Conservation (phyloP, 352 stramenopile species). For the Thalassiosira hispida region DNA sequence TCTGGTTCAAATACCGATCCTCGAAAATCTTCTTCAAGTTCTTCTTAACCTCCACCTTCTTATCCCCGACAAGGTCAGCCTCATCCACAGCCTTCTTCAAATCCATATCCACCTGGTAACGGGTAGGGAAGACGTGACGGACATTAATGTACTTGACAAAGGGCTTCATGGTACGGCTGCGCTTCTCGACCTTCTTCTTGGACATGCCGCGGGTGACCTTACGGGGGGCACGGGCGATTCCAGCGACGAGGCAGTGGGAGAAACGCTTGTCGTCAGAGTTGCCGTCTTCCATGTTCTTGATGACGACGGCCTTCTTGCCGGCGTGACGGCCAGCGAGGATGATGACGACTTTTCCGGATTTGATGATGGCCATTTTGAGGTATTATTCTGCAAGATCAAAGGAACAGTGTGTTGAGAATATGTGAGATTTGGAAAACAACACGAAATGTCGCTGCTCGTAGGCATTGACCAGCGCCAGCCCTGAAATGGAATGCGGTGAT, state of each 20-base stretch:
- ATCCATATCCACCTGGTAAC: conserved; percentile 99
- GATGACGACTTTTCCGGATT: conserved; percentile 97
- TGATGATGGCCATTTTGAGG: conserved; percentile 52
- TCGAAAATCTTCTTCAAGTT: conserved; percentile 99
- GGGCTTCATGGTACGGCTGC: conserved; percentile 95
- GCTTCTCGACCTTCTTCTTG: conserved; percentile 95
- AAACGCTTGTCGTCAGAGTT: conserved; percentile 94
- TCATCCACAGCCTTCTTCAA: conserved; percentile 97
- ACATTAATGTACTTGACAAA: conserved; percentile 99
- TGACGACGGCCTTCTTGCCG: conserved; percentile 98
- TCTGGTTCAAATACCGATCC: conserved; percentile 96
- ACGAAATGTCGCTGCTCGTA: background rate
- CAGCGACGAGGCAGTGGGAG: conserved; percentile 95
- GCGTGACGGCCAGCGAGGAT: conserved; percentile 98
- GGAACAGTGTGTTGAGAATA: background rate
- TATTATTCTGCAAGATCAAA: conserved; percentile 11
- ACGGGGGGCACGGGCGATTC: conserved; percentile 94
- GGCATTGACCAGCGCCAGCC: background rate
- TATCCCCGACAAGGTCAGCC: conserved; percentile 83
- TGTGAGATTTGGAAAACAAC: conserved; percentile 1
- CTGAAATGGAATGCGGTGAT: background rate
- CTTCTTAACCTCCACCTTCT: conserved; percentile 93
- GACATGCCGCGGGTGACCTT: conserved; percentile 97
- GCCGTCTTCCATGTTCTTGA: conserved; percentile 98
- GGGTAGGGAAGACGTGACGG: conserved; percentile 99